Evolutionary conservation across 192 early-diverging fungal genomes (phyloP).

Genomic region (Ambispora gerdemannii): DNA sequence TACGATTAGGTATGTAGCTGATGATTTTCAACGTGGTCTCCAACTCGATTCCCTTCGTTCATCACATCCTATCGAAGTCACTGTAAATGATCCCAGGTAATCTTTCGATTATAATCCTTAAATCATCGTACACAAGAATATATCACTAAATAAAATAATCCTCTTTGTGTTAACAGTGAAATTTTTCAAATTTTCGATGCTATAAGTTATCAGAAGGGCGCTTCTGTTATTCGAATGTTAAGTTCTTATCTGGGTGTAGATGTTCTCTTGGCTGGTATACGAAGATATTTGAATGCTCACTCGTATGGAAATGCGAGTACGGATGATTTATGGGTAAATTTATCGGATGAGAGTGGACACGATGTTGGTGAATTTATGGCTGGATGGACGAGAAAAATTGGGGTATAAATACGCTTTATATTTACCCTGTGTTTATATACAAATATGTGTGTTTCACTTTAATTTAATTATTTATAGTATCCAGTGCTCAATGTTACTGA

Average conservation of each 20-base stretch:
- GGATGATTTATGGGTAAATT: slow-evolving; percentile 81
- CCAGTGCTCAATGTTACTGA: slow-evolving; percentile 76
- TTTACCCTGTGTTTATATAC: too few relatives aligned
- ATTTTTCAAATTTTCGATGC: slow-evolving; percentile 96
- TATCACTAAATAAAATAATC: background rate
- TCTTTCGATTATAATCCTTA: background rate
- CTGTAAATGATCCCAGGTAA: slow-evolving; percentile 64
- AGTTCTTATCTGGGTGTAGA: slow-evolving; percentile 69
- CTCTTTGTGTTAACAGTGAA: slow-evolving; percentile 48
- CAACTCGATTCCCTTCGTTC: slow-evolving; percentile 78
- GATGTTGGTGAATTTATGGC: slow-evolving; percentile 85
- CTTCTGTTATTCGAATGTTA: slow-evolving; percentile 92
- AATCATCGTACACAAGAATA: background rate
- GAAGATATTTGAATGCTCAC: slow-evolving; percentile 78
- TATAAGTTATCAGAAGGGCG: slow-evolving; percentile 88
- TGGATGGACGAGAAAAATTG: slow-evolving; percentile 81
- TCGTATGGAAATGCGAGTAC: slow-evolving; percentile 84
- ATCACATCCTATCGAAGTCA: slow-evolving; percentile 91
- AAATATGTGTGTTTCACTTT: background rate
- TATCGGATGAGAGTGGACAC: slow-evolving; percentile 72
- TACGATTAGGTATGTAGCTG: slow-evolving; percentile 61
- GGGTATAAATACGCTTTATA: slow-evolving; percentile 43
- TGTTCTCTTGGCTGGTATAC: slow-evolving; percentile 67
- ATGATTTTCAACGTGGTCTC: slow-evolving; percentile 74
- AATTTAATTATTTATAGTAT: slow-evolving; percentile 45